Base-by-base conservation (phyloP, 2,329 filamentous ascomycete species). In the Stemphylium vesicarium region DNA sequence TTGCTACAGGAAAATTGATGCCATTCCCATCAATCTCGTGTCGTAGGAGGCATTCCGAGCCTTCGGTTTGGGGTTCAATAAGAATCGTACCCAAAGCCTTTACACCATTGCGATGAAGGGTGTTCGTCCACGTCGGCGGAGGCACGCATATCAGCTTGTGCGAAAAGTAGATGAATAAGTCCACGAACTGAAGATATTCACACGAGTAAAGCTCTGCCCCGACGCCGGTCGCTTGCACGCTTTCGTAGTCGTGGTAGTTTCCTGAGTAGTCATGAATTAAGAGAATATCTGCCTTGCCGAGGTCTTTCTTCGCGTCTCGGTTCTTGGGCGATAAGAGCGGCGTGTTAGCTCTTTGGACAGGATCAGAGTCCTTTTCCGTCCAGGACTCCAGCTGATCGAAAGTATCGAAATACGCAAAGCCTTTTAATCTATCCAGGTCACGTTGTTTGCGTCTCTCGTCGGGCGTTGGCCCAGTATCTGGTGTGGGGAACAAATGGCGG, bases 141-240 rank as follows among this genome's bases (percentile, higher is more conserved):
- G 79, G 79, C 12, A 79, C 65, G 31, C 77, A 77, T 9, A 78
- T 76, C 4, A 80, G 70, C 53, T 79, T 79, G 59, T 81, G 79
- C 1, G 79, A 80, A 53, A 81, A 81, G 60, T 81, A 81, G n/a
- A 80, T 66, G 56, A 81, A 80, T 1, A 67, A 70, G 36, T 78
- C 73, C 13, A 80, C 70, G 51, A 70, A 75, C 59, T 80, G 77
- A 33, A 80, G 70, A 51, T 80, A 77, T 57, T 79, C 72, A 64
- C 77, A 78, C 2, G 70, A 68, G 57, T 81, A 81, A 13, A 57
- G 62, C 32, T 75, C 68, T 4, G 67, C 53, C 2, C 67, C 56
- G 1, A 76, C 54, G 4, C 66, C 66, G 36, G 55, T 44, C 11
- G 65, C 69, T 33, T 77, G 74, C 10, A 64, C 63, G 29, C 68